Conservation (phyloP, 2,329 filamentous ascomycete genomes). For the Aspergillus tubingensis region DNA sequence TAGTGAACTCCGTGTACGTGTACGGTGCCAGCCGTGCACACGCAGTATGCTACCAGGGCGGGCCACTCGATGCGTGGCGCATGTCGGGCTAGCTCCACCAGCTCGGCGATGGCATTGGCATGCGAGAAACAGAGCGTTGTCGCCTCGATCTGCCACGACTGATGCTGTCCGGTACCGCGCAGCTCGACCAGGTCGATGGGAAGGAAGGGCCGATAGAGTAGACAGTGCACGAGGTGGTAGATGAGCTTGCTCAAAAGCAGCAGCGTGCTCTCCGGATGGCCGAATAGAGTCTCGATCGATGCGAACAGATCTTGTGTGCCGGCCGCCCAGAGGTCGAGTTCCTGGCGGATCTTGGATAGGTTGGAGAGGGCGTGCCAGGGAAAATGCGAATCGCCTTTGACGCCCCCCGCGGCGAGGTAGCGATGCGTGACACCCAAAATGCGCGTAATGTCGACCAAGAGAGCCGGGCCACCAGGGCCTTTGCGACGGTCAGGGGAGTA, state of each 20-base stretch:
- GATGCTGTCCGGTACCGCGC: constrained; percentile 76
- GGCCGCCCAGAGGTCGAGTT: constrained; percentile 81
- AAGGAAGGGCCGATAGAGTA: constrained; percentile 83
- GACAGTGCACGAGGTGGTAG: constrained; percentile 82
- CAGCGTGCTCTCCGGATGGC: constrained; percentile 74
- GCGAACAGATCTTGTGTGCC: constrained; percentile 78
- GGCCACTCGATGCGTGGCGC: constrained; percentile 79
- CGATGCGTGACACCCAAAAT: constrained; percentile 81
- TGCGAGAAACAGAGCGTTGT: constrained; percentile 85
- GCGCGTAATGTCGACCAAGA: constrained; percentile 81
- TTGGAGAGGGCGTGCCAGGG: constrained; percentile 87
- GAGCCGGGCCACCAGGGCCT: constrained; percentile 72
- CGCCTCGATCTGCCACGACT: constrained; percentile 90
- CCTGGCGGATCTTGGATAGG: constrained; percentile 80
- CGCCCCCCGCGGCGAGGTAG: constrained; percentile 80
- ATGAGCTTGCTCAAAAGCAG: constrained; percentile 82
- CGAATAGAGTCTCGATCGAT: constrained; percentile 72
- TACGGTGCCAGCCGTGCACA: constrained; percentile 83
- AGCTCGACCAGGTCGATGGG: constrained; percentile 82
- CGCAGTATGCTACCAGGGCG: constrained; percentile 81
- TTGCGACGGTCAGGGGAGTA: constrained; percentile 71
- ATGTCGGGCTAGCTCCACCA: constrained; percentile 76
- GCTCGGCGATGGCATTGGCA: constrained; percentile 81
- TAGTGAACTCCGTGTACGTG: constrained; percentile 87
- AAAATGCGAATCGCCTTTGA: constrained; percentile 87